Evolutionary conservation across 257 asterid genomes (phyloP).

Genomic region (Capsicum rhomboideum): DNA sequence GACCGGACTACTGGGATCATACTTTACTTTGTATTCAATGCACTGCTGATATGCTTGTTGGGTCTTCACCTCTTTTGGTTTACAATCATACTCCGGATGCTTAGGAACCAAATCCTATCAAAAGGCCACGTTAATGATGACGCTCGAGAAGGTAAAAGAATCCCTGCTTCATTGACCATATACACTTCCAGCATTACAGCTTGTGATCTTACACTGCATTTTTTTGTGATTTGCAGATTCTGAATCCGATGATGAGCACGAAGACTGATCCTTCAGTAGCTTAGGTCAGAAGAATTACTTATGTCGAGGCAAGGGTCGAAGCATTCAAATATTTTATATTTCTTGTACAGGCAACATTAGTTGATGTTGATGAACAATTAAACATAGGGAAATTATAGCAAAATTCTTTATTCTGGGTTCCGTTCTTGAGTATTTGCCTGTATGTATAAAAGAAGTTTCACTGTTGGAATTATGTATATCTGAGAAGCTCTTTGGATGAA

Average conservation of each 20-base stretch:
- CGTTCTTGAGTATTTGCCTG: not conserved
- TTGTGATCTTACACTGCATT: not conserved
- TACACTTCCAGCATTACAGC: not conserved
- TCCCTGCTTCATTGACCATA: not conserved
- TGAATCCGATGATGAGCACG: slow-evolving; percentile 19
- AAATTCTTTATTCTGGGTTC: not conserved
- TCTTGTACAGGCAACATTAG: not conserved
- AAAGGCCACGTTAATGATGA: slow-evolving; percentile 20
- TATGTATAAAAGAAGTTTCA: not conserved
- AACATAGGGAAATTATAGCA: not conserved
- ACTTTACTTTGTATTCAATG: slow-evolving; percentile 15
- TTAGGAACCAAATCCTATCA: slow-evolving; percentile 11
- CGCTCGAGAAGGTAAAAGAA: slow-evolving; percentile 25
- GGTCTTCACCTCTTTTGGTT: slow-evolving; percentile 23
- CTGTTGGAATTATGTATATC: not conserved
- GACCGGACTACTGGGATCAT: not conserved
- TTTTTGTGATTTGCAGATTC: slow-evolving; percentile 10
- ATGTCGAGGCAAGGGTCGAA: not conserved
- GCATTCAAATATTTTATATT: not conserved
- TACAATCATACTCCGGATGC: slow-evolving; percentile 10
- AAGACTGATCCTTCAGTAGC: slow-evolving; percentile 6
- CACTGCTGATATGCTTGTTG: slow-evolving; percentile 18
- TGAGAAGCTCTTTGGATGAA: no score
- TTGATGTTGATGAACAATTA: not conserved
- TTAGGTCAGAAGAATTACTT: not conserved